These are phyloP conservation scores for Durotheca rogersii DNA, from an alignment of 495 filamentous ascomycete species.

Conservation along the genomic window DNA sequence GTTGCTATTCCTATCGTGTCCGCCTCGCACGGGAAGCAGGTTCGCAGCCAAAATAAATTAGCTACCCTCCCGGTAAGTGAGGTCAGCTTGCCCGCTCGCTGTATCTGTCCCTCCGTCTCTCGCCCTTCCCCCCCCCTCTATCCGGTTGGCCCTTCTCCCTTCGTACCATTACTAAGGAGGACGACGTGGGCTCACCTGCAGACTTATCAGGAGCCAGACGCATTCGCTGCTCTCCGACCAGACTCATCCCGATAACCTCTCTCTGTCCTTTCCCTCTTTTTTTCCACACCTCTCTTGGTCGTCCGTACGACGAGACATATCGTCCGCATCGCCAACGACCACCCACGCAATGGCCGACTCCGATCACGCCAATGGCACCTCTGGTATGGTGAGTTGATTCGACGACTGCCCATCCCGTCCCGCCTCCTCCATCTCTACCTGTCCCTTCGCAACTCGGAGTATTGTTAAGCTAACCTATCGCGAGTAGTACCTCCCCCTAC, in stretches of 20 bases:
- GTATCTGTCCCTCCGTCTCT: too few relatives aligned
- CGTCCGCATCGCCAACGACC: conserved; percentile 31
- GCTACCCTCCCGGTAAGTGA: not conserved
- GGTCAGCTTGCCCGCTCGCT: not conserved
- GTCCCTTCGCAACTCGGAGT: conserved; percentile 8
- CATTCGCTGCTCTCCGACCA: conserved; percentile 27
- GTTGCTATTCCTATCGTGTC: not conserved
- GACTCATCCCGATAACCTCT: conserved; percentile 2
- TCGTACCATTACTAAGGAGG: not conserved
- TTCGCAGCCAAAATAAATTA: not conserved
- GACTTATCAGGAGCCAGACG: conserved; percentile 3
- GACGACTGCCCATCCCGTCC: not conserved
- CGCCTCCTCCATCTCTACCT: conserved; percentile 1
- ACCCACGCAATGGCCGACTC: conserved; percentile 34
- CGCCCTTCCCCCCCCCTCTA: not conserved
- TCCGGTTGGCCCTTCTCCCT: not conserved
- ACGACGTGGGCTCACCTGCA: conserved; percentile 22
- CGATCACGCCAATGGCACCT: conserved; percentile 28
- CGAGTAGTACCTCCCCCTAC: conserved; percentile 36
- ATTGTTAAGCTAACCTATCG: conserved; percentile 37
- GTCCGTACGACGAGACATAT: not conserved
- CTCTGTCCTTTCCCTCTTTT: conserved; percentile 6
- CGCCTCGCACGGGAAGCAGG: not conserved
- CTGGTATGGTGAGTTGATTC: conserved; percentile 45
- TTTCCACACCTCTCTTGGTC: too few relatives aligned